Evolutionary conservation across 768 basidiomycete genomes (phyloP).

Genomic region (Austroboletus eburneus): DNA sequence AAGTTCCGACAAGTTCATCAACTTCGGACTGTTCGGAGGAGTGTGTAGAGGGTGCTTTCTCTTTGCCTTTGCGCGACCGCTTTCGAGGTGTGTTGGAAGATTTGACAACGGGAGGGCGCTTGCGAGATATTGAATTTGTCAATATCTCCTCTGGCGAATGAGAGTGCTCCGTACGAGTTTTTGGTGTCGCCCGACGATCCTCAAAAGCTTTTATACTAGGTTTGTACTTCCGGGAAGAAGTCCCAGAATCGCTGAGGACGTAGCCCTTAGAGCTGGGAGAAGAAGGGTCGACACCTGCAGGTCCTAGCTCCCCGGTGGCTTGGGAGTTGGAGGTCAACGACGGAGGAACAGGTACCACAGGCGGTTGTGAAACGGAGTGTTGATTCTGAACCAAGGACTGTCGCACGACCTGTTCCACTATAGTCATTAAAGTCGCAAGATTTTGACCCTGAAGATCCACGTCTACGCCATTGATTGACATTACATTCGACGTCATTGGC

Average conservation of each 20-base stretch:
- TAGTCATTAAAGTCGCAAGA: conserved; percentile 28
- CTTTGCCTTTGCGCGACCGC: conserved; percentile 29
- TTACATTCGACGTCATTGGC: conserved; percentile 10
- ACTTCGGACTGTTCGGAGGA: conserved; percentile 15
- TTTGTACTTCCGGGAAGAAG: conserved; percentile 4
- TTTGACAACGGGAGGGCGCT: conserved; percentile 17
- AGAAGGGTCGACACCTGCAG: neutral
- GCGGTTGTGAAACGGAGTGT: conserved; percentile 13
- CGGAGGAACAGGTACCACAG: neutral
- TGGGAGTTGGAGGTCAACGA: conserved; percentile 5
- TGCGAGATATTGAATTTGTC: conserved; percentile 19
- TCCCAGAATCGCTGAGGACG: neutral
- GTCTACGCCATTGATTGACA: conserved; percentile 8
- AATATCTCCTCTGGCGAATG: conserved; percentile 5
- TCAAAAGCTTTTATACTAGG: conserved; percentile 7
- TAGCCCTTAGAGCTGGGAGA: conserved; percentile 3
- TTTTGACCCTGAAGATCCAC: conserved; percentile 15
- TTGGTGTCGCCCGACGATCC: conserved; percentile 5
- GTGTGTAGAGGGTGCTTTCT: conserved; percentile 15
- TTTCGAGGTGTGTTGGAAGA: conserved; percentile 15
- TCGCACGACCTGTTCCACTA: conserved; percentile 30
- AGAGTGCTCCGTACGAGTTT: conserved; percentile 3
- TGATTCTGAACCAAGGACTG: conserved; percentile 20
- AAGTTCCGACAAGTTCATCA: conserved; percentile 12
- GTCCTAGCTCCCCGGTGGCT: neutral